Conservation (phyloP, 2,329 filamentous ascomycete species). For the Xylariaceae sp. region DNA sequence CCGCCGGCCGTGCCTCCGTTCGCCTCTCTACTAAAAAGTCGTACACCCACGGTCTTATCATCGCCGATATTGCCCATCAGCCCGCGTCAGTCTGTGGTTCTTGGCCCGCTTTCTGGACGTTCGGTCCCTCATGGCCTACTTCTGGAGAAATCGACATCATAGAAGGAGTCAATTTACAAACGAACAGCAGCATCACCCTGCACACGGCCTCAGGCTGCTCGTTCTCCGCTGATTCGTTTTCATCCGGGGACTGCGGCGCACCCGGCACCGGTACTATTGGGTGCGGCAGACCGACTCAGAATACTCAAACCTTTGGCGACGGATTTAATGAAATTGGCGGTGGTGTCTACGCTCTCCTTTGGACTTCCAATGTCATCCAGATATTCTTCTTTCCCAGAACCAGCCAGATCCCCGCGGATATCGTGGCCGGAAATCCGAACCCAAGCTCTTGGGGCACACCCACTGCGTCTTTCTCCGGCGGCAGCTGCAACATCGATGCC, state of each 20-base stretch:
- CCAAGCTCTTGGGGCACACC: constrained; percentile 67
- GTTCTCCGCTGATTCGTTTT: constrained; percentile 42
- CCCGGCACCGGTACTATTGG: constrained; percentile 48
- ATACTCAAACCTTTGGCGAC: constrained; percentile 57
- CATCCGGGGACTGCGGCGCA: constrained; percentile 54
- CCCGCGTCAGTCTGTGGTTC: constrained; percentile 66
- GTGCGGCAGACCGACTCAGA: constrained; percentile 52
- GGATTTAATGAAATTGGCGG: constrained; percentile 68
- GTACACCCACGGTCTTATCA: constrained; percentile 66
- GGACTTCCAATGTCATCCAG: constrained; percentile 66
- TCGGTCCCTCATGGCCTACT: constrained; percentile 66
- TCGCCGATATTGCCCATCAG: constrained; percentile 73
- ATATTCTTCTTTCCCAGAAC: constrained; percentile 77
- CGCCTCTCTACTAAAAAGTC: constrained; percentile 63
- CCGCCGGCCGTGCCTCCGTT: constrained; percentile 63
- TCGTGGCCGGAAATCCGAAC: constrained; percentile 55
- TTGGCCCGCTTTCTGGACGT: constrained; percentile 71
- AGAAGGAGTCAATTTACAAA: constrained; percentile 66
- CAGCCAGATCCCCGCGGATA: constrained; percentile 58
- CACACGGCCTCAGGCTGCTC: constrained; percentile 61
- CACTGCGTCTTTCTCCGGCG: constrained; percentile 61
- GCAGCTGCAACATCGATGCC: constrained; percentile 64
- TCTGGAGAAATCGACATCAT: constrained; percentile 76
- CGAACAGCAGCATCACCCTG: constrained; percentile 59
- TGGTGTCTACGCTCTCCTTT: constrained; percentile 71